These are phyloP conservation scores for Epithemia pelagica DNA, from an alignment of 108 stramenopile species.

Conservation along the genomic window DNA sequence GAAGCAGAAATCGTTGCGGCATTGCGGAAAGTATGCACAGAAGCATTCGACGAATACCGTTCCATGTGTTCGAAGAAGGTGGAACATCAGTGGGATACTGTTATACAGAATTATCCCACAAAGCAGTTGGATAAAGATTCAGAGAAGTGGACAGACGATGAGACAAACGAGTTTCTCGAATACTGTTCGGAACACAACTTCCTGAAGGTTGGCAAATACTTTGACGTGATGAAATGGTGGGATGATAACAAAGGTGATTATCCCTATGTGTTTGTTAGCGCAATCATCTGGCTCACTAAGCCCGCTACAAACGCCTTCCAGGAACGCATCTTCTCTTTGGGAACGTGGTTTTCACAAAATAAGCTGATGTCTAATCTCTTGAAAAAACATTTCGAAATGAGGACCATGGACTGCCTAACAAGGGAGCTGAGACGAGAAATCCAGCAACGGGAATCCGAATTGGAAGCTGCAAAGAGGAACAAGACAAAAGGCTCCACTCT, in stretches of 20 bases:
- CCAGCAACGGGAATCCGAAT: neutral
- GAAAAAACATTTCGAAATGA: neutral
- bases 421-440: neutral
- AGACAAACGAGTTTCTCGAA: too few relatives aligned
- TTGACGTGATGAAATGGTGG: neutral
- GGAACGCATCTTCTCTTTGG: neutral
- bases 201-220: too few relatives aligned
- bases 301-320: neutral
- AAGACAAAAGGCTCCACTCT: too few relatives aligned
- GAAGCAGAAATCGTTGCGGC: too few relatives aligned
- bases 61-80: too few relatives aligned
- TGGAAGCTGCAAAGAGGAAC: neutral
- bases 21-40: too few relatives aligned
- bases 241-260: neutral
- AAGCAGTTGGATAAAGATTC: too few relatives aligned
- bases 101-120: too few relatives aligned
- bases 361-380: neutral
- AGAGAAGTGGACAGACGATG: too few relatives aligned
- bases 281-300: neutral
- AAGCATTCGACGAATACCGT: too few relatives aligned
- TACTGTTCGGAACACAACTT: too few relatives aligned
- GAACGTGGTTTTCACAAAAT: neutral
- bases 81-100: too few relatives aligned
- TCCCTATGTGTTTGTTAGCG: neutral
- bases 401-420: neutral